These are phyloP conservation scores for Cryphonectria nitschkei DNA, from an alignment of 2,329 filamentous ascomycete species.

Conservation along the genomic window DNA sequence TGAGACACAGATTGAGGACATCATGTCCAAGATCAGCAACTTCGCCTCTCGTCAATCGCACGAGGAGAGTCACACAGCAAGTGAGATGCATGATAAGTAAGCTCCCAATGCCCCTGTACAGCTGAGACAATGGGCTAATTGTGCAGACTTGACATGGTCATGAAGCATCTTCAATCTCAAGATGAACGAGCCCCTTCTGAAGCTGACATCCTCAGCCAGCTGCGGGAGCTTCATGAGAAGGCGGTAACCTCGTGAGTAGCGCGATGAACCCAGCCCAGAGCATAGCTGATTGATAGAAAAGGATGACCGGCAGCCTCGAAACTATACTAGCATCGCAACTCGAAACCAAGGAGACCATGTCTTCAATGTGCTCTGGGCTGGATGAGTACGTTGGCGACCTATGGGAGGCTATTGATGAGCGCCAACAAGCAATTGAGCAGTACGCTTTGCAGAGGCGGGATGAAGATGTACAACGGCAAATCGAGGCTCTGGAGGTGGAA, in stretches of 20 bases:
- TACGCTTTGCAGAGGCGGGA: conserved; percentile 24
- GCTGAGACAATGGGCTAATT: not conserved
- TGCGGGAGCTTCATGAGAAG: conserved; percentile 20
- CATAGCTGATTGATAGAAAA: not conserved
- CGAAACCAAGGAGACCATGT: conserved; percentile 17
- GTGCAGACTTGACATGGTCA: conserved; percentile 23
- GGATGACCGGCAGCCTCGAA: conserved; percentile 13
- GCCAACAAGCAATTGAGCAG: conserved; percentile 26
- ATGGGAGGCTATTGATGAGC: conserved; percentile 27
- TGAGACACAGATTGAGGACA: conserved; percentile 15
- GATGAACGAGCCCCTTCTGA: conserved; percentile 5
- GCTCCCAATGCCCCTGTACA: not conserved
- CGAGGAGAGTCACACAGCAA: conserved; percentile 25
- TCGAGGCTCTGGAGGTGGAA: conserved; percentile 26
- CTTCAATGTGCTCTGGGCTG: conserved; percentile 9
- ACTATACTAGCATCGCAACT: conserved; percentile 15
- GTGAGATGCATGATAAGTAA: conserved; percentile 21
- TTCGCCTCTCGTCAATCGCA: conserved; percentile 12
- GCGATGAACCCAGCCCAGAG: not conserved
- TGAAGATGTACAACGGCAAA: conserved; percentile 24
- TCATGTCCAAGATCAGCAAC: conserved; percentile 15
- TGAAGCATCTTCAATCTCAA: conserved; percentile 3
- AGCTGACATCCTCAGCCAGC: conserved; percentile 8
- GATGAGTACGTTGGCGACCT: conserved; percentile 19
- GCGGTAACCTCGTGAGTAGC: conserved; percentile 21